Base-by-base conservation (phyloP, 148 eudicot genomes). In the Limonium bicolor region DNA sequence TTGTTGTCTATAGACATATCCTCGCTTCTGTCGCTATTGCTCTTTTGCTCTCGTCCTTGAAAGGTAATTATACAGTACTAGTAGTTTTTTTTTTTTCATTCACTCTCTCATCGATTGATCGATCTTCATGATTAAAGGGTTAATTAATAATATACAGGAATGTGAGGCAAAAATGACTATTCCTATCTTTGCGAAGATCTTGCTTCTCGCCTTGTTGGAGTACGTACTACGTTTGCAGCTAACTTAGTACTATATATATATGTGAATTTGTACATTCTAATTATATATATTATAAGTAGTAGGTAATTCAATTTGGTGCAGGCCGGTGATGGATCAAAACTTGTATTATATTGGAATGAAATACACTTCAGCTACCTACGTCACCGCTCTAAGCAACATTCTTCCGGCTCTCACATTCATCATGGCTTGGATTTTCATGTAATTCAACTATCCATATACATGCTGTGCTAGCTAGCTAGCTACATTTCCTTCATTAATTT, bases 301-400 rank as follows among this genome's bases (percentile, higher is more conserved):
- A n/a, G n/a, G n/a, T n/a, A n/a, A n/a, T n/a, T n/a, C 26, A 32
- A 6, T 15, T 3, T 46, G 7, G 21, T 33, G 60, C 71, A 88
- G 97, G n/a, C n/a, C n/a, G 1, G 92, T 80, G 7, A 47, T 83
- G 6, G 94, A 84, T 48, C 97, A 88, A 57, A 88, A 88, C 66
- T 61, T 84, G 41, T 88, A 70, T 55, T 84, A 72, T 46, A 48
- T 57, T 28, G 95, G 84, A 20, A 65, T 88, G 92, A 68, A 75
- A 51, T 74, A 68, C 36, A 78, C 97, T 19, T 54, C 87, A 7
- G 82, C 95, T 30, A 74, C 84, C 20, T 84, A 72, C 41, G 52
- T 82, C 4, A 17, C 77, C 13, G 77, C 97, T 12, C 63, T 90
- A 68, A 13, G 54, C 54, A 90, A 90, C 41, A 50, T 71, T 20